These are phyloP conservation scores for Fusarium setosum DNA, from an alignment of 2,329 filamentous ascomycete species.

Conservation along the genomic window DNA sequence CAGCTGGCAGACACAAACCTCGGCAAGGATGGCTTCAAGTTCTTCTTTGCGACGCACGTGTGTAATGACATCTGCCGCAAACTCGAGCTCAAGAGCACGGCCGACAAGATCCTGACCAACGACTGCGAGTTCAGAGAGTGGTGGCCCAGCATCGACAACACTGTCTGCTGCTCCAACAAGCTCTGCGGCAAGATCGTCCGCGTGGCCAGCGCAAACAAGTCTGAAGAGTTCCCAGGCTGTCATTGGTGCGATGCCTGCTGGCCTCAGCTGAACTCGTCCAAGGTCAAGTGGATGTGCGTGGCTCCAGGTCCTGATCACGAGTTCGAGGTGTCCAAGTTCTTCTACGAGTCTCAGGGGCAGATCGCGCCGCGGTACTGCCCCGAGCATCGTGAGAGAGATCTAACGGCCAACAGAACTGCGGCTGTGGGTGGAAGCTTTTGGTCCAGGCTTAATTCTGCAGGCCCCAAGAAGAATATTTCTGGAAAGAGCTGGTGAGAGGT, in stretches of 20 bases:
- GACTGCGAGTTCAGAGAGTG: slow-evolving; percentile 42
- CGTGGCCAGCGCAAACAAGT: slow-evolving; percentile 32
- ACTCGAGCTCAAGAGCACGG: slow-evolving; percentile 44
- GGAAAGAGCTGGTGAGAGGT: slow-evolving; percentile 16
- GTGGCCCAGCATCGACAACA: slow-evolving; percentile 46
- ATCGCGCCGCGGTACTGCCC: slow-evolving; percentile 38
- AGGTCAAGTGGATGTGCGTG: slow-evolving; percentile 37
- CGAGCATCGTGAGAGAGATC: slow-evolving; percentile 19
- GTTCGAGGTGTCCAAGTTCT: slow-evolving; percentile 49
- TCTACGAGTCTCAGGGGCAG: slow-evolving; percentile 49
- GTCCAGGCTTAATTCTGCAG: slow-evolving; percentile 12
- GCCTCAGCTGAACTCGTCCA: slow-evolving; percentile 44
- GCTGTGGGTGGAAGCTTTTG: slow-evolving; percentile 23
- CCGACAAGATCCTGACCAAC: slow-evolving; percentile 31
- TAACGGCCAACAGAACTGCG: slow-evolving; percentile 2
- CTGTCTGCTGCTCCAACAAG: slow-evolving; percentile 53
- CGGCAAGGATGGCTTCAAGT: slow-evolving; percentile 49
- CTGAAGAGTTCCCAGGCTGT: slow-evolving; percentile 37
- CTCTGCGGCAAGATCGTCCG: slow-evolving; percentile 50
- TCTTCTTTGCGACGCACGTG: slow-evolving; percentile 50
- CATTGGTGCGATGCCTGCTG: slow-evolving; percentile 49
- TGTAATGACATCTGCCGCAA: slow-evolving; percentile 49
- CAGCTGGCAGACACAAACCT: slow-evolving; percentile 48
- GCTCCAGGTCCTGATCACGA: slow-evolving; percentile 42
- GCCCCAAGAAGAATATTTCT: slow-evolving; percentile 21